phyloP scores from a whole-genome alignment of 1,284 basidiomycete genomes.

The Neolentinus lepideus region DNA sequence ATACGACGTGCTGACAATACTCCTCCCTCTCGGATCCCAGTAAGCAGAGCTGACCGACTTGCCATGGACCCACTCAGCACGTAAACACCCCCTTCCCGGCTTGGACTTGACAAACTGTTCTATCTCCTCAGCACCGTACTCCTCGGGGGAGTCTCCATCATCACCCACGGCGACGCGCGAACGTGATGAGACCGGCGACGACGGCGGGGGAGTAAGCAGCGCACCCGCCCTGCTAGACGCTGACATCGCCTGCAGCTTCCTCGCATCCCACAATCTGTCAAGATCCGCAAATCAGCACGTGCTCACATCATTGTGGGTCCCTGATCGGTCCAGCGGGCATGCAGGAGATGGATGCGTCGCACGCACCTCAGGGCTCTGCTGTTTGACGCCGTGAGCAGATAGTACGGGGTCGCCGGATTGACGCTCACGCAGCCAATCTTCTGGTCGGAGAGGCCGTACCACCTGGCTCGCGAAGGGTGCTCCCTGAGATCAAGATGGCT shows the following conservation, averaged over 20 bases:
- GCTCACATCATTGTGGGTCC: not conserved
- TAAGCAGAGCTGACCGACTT: slow-evolving; percentile 76
- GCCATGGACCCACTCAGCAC: slow-evolving; percentile 59
- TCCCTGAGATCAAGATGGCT: slow-evolving; percentile 70
- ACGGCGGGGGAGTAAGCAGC: slow-evolving; percentile 18
- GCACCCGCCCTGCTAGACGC: slow-evolving; percentile 27
- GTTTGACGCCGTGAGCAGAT: slow-evolving; percentile 69
- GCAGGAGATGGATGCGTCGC: not conserved
- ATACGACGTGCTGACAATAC: slow-evolving; percentile 75
- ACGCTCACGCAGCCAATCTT: slow-evolving; percentile 75
- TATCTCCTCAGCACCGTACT: slow-evolving; percentile 45
- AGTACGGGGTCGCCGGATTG: slow-evolving; percentile 61
- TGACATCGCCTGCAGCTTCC: slow-evolving; percentile 49
- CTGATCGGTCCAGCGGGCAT: too few species aligned
- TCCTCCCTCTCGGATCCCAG: slow-evolving; percentile 71
- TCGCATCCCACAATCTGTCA: slow-evolving; percentile 67
- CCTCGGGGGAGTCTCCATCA: slow-evolving; percentile 18
- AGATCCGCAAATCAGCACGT: not conserved
- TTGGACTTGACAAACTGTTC: slow-evolving; percentile 40
- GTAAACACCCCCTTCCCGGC: slow-evolving; percentile 43
- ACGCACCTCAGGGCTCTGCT: slow-evolving; percentile 57
- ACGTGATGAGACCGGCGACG: slow-evolving; percentile 15
- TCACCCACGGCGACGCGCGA: slow-evolving; percentile 6
- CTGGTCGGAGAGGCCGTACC: slow-evolving; percentile 58
- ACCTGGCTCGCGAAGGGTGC: slow-evolving; percentile 42